A percentile compares a stretch with the other conserved stretches of the same genome.
Evolutionary conservation across 768 basidiomycete genomes (phyloP).

Genomic region (Tulasnella calospora): DNA sequence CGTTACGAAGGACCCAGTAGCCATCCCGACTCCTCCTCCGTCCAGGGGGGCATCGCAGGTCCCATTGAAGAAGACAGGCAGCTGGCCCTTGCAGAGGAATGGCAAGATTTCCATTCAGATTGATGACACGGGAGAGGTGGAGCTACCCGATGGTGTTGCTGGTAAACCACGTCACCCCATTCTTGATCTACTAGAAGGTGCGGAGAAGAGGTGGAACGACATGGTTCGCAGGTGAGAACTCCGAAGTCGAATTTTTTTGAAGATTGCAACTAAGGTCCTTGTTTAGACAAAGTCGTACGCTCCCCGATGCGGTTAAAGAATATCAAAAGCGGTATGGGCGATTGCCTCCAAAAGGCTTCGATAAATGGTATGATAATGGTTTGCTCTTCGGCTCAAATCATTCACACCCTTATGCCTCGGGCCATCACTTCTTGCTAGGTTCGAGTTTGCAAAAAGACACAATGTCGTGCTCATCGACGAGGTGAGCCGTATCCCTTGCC

Average conservation of each 20-base stretch:
- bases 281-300: slow-evolving; percentile 49
- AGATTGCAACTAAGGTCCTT: slow-evolving; percentile 23
- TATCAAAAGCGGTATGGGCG: slow-evolving; percentile 39
- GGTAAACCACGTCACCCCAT: slow-evolving; percentile 62
- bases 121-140: not conserved
- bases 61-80: not conserved
- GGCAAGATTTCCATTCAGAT: slow-evolving; percentile 15
- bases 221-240: slow-evolving; percentile 46
- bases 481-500: slow-evolving; percentile 31
- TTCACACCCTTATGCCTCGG: no score
- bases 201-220: slow-evolving; percentile 61
- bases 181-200: slow-evolving; percentile 72
- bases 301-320: slow-evolving; percentile 40
- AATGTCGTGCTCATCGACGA: slow-evolving; percentile 25
- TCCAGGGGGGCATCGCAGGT: not conserved
- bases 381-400: not conserved
- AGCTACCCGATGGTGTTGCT: slow-evolving; percentile 23
- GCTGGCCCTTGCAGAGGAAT: not conserved
- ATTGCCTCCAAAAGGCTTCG: slow-evolving; percentile 44
- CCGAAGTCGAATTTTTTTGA: not conserved
- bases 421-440: slow-evolving; percentile 31
- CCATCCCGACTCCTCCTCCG: not conserved
- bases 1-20: not conserved
- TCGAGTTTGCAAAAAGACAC: slow-evolving; percentile 2
- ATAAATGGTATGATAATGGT: slow-evolving; percentile 39